phyloP scores from a whole-genome alignment of 768 basidiomycete species.

The Calvatia gigantea region DNA sequence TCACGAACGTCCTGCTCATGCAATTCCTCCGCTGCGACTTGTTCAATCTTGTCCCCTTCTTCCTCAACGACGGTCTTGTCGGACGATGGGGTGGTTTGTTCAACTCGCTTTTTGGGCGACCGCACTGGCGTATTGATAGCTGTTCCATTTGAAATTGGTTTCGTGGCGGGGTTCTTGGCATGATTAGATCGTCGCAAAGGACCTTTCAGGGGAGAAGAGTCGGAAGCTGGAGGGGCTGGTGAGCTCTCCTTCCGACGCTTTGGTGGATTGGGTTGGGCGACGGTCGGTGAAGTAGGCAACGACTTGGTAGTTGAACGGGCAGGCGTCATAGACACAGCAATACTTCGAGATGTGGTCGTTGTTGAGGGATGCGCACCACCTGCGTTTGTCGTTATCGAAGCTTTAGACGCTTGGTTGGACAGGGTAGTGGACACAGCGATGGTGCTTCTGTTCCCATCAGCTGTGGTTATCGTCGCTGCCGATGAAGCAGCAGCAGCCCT shows the following conservation, averaged over 20 bases:
- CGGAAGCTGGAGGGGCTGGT: constrained; percentile 28
- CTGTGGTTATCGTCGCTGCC: constrained; percentile 24
- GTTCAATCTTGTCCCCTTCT: constrained; percentile 52
- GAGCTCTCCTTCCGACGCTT: constrained; percentile 70
- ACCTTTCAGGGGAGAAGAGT: constrained; percentile 9
- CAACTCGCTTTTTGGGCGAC: constrained; percentile 29
- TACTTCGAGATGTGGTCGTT: background rate
- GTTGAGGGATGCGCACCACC: background rate
- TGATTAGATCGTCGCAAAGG: constrained; percentile 16
- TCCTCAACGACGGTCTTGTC: constrained; percentile 69
- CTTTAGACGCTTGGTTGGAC: background rate
- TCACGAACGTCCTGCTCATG: constrained; percentile 70
- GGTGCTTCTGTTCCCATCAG: constrained; percentile 27
- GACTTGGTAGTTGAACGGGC: constrained; percentile 24
- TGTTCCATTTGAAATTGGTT: background rate
- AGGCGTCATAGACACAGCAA: constrained; percentile 7
- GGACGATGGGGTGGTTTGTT: constrained; percentile 30
- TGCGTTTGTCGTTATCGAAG: constrained; percentile 3
- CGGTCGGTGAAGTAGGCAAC: constrained; percentile 40
- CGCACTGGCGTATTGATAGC: constrained; percentile 22
- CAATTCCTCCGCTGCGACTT: constrained; percentile 58
- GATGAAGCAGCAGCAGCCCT: constrained; percentile 31
- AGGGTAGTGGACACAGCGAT: constrained; percentile 16
- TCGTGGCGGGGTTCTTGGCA: constrained; percentile 18
- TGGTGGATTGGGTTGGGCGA: constrained; percentile 38